A percentile compares a stretch with the other conserved stretches of the same genome.
Evolutionary conservation across 1,284 basidiomycete species (phyloP).

Genomic region (Trichosporon ovoides): DNA sequence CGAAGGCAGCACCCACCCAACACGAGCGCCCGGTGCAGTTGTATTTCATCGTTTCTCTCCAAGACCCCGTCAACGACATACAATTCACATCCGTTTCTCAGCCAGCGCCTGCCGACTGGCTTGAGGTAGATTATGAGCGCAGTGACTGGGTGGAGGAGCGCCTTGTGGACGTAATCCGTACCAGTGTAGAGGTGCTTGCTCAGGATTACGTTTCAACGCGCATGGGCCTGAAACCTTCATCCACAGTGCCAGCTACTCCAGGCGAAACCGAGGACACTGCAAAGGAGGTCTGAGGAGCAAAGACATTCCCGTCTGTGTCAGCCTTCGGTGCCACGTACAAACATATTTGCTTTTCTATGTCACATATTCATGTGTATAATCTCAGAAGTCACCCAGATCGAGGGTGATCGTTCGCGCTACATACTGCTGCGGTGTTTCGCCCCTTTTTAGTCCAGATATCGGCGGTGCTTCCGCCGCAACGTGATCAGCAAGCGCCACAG

Average conservation of each 20-base stretch:
- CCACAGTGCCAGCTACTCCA: neutral
- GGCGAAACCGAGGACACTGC: neutral
- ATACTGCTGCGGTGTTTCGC: constrained; percentile 44
- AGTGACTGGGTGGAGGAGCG: constrained; percentile 94
- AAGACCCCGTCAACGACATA: constrained; percentile 73
- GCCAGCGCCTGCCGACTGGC: constrained; percentile 70
- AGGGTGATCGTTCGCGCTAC: constrained; percentile 48
- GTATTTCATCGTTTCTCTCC: constrained; percentile 77
- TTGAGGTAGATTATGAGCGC: constrained; percentile 73
- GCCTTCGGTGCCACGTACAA: neutral
- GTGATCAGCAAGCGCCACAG: constrained; percentile 8
- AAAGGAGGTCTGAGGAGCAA: neutral
- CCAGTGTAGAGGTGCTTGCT: constrained; percentile 76
- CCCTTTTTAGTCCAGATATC: constrained; percentile 33
- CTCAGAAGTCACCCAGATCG: constrained; percentile 50
- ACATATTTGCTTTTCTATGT: neutral
- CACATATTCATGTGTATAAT: neutral
- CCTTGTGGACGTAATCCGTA: constrained; percentile 73
- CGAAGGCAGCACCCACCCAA: constrained; percentile 4
- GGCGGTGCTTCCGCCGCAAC: constrained; percentile 19
- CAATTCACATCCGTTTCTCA: constrained; percentile 73
- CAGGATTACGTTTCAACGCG: constrained; percentile 59
- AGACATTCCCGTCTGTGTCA: neutral
- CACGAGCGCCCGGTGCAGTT: constrained; percentile 55
- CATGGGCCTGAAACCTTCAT: constrained; percentile 45